Evolutionary conservation across 371 early-diverging fungal genomes (phyloP).

Genomic region (Mortierella sp.): DNA sequence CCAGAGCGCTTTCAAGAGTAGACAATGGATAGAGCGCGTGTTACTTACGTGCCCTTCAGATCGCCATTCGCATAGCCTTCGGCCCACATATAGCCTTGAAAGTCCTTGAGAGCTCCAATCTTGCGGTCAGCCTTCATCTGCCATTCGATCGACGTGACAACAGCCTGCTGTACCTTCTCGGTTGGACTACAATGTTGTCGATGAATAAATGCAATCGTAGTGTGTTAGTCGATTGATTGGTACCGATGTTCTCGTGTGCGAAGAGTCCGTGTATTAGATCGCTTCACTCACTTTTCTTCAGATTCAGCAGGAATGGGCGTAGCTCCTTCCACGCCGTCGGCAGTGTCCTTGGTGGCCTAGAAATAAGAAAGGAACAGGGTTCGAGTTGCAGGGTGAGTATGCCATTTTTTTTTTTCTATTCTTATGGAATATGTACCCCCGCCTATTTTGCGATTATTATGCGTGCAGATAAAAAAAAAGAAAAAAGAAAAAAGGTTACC

Average conservation of each 20-base stretch:
- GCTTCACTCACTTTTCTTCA: conserved; percentile 53
- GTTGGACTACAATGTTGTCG: conserved; percentile 35
- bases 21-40: background rate
- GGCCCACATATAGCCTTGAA: conserved; percentile 97
- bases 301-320: conserved; percentile 59
- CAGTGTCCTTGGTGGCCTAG: conserved; percentile 70
- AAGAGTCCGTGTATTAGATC: background rate
- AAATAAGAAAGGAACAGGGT: background rate
- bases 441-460: background rate
- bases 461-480: background rate
- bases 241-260: too few species aligned
- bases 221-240: background rate
- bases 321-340: conserved; percentile 57
- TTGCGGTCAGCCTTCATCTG: conserved; percentile 90
- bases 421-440: background rate
- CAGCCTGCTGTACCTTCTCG: conserved; percentile 66
- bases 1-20: background rate
- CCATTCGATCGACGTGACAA: conserved; percentile 78
- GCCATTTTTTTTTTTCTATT: background rate
- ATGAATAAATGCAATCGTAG: background rate
- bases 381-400: too few species aligned
- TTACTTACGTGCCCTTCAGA: conserved; percentile 82
- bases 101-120: conserved; percentile 86
- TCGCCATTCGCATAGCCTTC: conserved; percentile 83
- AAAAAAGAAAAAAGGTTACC: conserved; percentile 61